Evolutionary conservation across 352 stramenopile genomes (phyloP), one percentile per base, ranked within the genome.

Genomic region (Albugo laibachii): DNA sequence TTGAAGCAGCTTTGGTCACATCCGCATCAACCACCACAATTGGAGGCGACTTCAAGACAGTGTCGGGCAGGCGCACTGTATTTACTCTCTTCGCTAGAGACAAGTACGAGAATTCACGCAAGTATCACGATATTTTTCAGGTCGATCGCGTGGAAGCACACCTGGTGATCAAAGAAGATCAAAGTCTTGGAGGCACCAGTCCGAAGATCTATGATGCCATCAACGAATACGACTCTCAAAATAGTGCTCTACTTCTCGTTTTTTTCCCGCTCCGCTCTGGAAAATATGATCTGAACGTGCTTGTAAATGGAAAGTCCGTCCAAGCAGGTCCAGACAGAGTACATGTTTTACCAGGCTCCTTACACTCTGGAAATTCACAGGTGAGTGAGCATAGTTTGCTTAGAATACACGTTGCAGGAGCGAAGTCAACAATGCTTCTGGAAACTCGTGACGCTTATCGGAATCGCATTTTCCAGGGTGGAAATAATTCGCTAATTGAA

Each of bases 391-490:
- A 45, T 13, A 72, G 75, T 8, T 16, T 87, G 18, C 48, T 62
- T 5, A 36, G 53, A 13, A 67, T 60, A 41, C 67, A 61, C 20
- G 48, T 81, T 20, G 69, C 74, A 5, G 72, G 66, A 0, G 49
- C 65, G 3, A n/a, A 55, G 20, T 62, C 58, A 10, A 74, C 50
- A 27, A 52, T 84, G 3, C 6, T 37, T 0, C 51, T 84, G 14
- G 62, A 68, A 53, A 59, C 66, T 0, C 49, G 69, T 47, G 75
- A 84, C 48, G 15, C 68, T n/a, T 58, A 73, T 44, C 64, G 47
- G 16, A 84, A 87, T 43, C 54, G 66, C 11, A 75, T 84, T 27
- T 69, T 67, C 49, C 53, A 45, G 24, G 64, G 63, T 13, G 57
- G 54, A 6, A 19, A 49, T 1, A 4, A 41, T 18, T 31, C n/a